phyloP scores from a whole-genome alignment of 2,329 filamentous ascomycete genomes.

The Niveomyces coronatus region DNA sequence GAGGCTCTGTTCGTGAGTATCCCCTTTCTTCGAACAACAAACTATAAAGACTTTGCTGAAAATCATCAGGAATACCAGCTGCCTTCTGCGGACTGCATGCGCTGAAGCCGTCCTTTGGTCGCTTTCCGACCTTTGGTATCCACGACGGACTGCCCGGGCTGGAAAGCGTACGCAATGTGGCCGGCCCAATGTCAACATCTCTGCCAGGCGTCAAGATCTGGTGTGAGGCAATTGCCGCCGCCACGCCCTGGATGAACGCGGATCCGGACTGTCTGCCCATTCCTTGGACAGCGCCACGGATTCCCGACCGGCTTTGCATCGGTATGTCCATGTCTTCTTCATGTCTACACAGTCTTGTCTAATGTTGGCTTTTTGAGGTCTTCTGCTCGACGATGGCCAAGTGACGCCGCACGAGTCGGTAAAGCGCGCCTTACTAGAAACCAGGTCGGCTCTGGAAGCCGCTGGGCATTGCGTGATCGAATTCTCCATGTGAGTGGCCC shows the following conservation, averaged over 20 bases:
- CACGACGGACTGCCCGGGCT: background rate
- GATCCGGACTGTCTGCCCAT: background rate
- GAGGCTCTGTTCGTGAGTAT: background rate
- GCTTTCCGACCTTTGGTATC: background rate
- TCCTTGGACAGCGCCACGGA: background rate
- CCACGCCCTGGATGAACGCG: background rate
- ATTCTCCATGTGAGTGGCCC: background rate
- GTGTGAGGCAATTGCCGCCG: background rate
- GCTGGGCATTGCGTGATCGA: background rate
- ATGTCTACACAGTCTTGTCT: background rate
- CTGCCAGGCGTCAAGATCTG: background rate
- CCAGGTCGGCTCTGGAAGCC: background rate
- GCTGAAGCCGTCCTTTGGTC: background rate
- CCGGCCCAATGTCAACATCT: slow-evolving; percentile 1
- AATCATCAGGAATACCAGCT: background rate
- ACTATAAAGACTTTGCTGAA: background rate
- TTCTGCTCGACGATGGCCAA: background rate
- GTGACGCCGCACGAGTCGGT: background rate
- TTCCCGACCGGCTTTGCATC: background rate
- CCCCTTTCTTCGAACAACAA: background rate
- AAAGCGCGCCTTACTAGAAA: background rate
- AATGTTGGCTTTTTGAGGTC: background rate
- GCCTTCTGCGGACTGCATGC: background rate
- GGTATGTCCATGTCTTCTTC: background rate
- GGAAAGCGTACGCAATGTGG: background rate